Evolutionary conservation across 2,329 filamentous ascomycete genomes (phyloP).

Genomic region (Fonsecaea monophora): DNA sequence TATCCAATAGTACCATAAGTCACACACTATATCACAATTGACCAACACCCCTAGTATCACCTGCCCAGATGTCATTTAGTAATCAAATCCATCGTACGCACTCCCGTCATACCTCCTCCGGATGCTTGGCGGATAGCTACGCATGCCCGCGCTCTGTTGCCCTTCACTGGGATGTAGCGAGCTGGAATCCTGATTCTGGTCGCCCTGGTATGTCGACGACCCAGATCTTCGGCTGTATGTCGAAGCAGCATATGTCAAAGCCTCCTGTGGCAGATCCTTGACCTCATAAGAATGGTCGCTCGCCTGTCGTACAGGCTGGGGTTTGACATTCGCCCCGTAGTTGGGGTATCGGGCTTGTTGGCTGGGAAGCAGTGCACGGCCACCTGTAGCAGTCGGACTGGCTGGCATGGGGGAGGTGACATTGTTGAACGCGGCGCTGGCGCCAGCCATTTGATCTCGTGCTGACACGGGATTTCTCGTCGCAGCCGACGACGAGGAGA

Average conservation of each 20-base stretch:
- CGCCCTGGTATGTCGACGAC: slow-evolving; percentile 20
- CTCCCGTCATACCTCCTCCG: slow-evolving; percentile 44
- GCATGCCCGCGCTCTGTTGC: slow-evolving; percentile 38
- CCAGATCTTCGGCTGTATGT: slow-evolving; percentile 9
- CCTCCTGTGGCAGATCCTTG: slow-evolving; percentile 28
- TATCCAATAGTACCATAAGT: not conserved
- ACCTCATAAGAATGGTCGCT: slow-evolving; percentile 29
- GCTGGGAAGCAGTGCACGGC: slow-evolving; percentile 44
- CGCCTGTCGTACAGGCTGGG: slow-evolving; percentile 17
- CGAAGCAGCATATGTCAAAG: slow-evolving; percentile 20
- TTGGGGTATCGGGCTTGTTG: slow-evolving; percentile 42
- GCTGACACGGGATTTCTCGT: slow-evolving; percentile 18
- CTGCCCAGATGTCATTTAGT: slow-evolving; percentile 13
- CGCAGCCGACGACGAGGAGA: slow-evolving; percentile 1
- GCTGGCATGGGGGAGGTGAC: slow-evolving; percentile 20
- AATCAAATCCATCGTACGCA: slow-evolving; percentile 39
- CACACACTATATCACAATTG: slow-evolving; percentile 9
- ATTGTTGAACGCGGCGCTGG: slow-evolving; percentile 29
- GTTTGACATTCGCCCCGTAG: slow-evolving; percentile 10
- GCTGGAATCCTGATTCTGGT: slow-evolving; percentile 40
- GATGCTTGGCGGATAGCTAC: slow-evolving; percentile 39
- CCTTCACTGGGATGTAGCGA: slow-evolving; percentile 36
- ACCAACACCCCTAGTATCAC: not conserved
- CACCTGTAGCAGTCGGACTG: slow-evolving; percentile 20
- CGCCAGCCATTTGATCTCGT: slow-evolving; percentile 30